phyloP scores from a whole-genome alignment of 257 asterid genomes.

The Solanum chilense region DNA sequence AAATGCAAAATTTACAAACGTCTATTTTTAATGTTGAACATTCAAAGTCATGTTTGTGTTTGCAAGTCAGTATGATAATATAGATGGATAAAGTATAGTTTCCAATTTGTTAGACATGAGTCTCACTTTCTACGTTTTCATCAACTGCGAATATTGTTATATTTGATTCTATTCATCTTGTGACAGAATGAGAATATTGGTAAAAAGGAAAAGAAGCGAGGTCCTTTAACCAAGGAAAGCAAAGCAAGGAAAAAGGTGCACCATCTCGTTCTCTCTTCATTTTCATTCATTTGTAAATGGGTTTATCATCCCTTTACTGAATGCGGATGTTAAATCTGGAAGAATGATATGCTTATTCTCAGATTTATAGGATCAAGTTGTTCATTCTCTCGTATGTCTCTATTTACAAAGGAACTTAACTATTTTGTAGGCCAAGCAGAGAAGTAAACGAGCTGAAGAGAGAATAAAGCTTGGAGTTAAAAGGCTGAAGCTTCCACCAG shows the following conservation, averaged over 20 bases:
- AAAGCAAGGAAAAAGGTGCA: conserved; percentile 64
- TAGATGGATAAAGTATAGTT: background rate
- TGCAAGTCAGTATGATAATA: background rate
- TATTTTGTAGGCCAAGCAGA: conserved; percentile 53
- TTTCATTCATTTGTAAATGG: background rate
- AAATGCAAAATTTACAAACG: background rate
- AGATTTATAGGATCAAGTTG: background rate
- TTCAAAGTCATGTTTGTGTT: background rate
- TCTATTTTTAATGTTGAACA: background rate
- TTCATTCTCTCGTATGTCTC: conserved; percentile 3
- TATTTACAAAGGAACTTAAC: background rate
- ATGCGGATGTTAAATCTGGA: background rate
- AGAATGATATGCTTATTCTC: background rate
- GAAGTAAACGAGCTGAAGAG: conserved; percentile 67
- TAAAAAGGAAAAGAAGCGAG: conserved; percentile 49
- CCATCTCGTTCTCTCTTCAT: background rate
- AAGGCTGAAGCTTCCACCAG: conserved; percentile 66
- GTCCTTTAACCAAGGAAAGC: conserved; percentile 48
- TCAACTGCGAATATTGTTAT: background rate
- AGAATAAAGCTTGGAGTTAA: conserved; percentile 65
- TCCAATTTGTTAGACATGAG: background rate
- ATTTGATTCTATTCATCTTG: conserved; percentile 10
- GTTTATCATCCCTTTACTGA: background rate
- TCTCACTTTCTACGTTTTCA: background rate
- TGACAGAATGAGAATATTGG: conserved; percentile 36